Base-by-base conservation (phyloP, 179 eudicot genomes). In the Beta macrorhiza region DNA sequence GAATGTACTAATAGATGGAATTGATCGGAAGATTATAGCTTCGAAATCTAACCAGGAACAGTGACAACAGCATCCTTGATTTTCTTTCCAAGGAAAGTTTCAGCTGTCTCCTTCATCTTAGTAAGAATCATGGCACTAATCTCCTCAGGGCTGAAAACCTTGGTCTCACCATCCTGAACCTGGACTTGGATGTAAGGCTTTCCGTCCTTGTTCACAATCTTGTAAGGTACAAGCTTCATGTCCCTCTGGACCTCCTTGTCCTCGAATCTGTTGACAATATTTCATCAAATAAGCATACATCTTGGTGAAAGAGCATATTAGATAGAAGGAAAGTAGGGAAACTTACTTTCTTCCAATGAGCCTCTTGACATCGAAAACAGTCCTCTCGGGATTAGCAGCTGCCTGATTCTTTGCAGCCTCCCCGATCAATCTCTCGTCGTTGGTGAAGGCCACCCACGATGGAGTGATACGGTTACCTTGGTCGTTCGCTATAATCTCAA, bases 121-220 rank as follows among this genome's bases (percentile, higher is more conserved):
- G 88, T 86, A 29, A 86, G 86, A 75, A 86, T 82, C 88, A 86
- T 86, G 51, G 89, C 89, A n/a, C 89, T 86, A 74, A 86, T 84
- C 58, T 86, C 89, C 85, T 86, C 89, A 29, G 89, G 89, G 74
- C 89, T 86, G 80, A 86, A 86, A 77, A 86, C 85, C 87, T 86
- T 86, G 79, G 85, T 79, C 81, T 84, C 89, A 14, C 89, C 89
- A 10, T 86, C 89, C 76, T 86, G 84, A 75, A 84, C 80, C 75
- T 84, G 76, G 10, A 86, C 89, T 82, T 86, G 87, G 62, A 86
- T 86, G 77, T 84, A 86, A 70, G 89, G 89, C 83, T 86, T 86
- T 76, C 89, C 87, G 9, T 86, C 89, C 72, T 76, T 86, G 82
- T 86, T 81, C 61, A 86, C 89, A 58, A 86, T 86, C 83, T 86